Evolutionary conservation across 352 stramenopile species (phyloP), one percentile per base, ranked within the genome.

Genomic region (Phytopythium chamaehyphon): DNA sequence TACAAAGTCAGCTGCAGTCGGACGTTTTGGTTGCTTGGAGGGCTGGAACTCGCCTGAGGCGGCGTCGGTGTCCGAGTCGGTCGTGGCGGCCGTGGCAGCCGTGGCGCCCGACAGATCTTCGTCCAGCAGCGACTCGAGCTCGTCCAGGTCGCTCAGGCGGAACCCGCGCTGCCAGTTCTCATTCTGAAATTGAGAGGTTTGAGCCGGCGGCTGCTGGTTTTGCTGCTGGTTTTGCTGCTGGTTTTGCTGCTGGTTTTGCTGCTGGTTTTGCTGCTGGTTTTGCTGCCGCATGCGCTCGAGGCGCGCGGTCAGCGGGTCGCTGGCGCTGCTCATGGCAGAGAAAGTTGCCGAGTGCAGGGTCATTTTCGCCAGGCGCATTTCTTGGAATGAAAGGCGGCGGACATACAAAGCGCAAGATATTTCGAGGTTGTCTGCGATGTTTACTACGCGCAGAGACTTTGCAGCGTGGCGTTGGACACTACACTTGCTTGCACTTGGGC

Each of bases 121-220:
- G n/a, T 47, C 51, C 51, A 59, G 43, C 54, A 62, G 57, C 19
- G 44, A 55, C 50, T 62, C 48, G n/a, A 62, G 45, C 15, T 66
- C 54, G 19, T 66, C 59, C 23, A 66, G 33, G 16, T 66, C 54
- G 19, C 22, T 51, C 14, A 47, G 18, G 21, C 47, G 44, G 36
- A 56, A 63, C 0, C 33, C 61, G 37, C 57, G 52, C 31, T 43
- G 45, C 57, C 57, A 64, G 31, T 60, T n/a, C n/a, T n/a, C n/a
- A n/a, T n/a, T n/a, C n/a, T n/a, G n/a, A n/a, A n/a, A n/a, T n/a
- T n/a, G n/a, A n/a, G n/a, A n/a, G n/a, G n/a, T n/a, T n/a, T n/a
- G n/a, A n/a, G n/a, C n/a, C n/a, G n/a, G n/a, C n/a, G n/a, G n/a
- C n/a, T n/a, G n/a, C n/a, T n/a, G n/a, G n/a, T n/a, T n/a, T n/a